Base-by-base conservation (phyloP, 2,329 filamentous ascomycete species). In the Microdochium nivale region DNA sequence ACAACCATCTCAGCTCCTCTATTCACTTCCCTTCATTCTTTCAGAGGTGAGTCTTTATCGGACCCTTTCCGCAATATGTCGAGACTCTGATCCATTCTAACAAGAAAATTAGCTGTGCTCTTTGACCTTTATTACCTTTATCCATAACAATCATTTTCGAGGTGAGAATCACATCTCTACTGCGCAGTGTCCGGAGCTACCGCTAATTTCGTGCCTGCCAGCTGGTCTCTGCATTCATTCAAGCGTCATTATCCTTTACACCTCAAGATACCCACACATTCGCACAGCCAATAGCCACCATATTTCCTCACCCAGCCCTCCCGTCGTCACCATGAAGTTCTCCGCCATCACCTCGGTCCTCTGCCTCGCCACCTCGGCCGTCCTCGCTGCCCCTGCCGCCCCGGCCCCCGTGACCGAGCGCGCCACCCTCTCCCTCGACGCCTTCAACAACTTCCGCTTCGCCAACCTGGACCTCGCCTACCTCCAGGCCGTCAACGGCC, bases 281-380 rank as follows among this genome's bases (percentile, higher is more conserved):
- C 60, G 57, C 48, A 57, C 61, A 57, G 58, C 59, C 59, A 53
- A 55, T 58, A 54, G 49, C 51, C 40, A 56, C 52, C 48, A 5
- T 44, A 8, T 19, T 19, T 44, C 19, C 10, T 8, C 3, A 54
- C 58, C 51, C 59, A n/a, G n/a, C n/a, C n/a, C n/a, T n/a, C n/a
- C n/a, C n/a, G n/a, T 56, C 52, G 44, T 64, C 71, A 77, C 70
- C 58, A 79, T 79, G 76, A 75, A 77, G 71, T 64, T 68, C 65
- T 63, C 70, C 49, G 68, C 67, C 56, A 60, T 78, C 65, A 54
- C 79, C 64, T 60, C 69, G 61, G 19, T 44, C 19, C 10, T 44
- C 40, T 44, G 13, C 40, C n/a, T 44, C 16, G 40, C 40, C n/a
- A n/a, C n/a, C 19, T 44, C 40, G 40, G 65, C 70, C 62, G 66